Percentiles rank a stretch among this genome's conserved stretches.
phyloP scores from a whole-genome alignment of 2,329 filamentous ascomycete genomes.

The Ceratocystis variospora region DNA sequence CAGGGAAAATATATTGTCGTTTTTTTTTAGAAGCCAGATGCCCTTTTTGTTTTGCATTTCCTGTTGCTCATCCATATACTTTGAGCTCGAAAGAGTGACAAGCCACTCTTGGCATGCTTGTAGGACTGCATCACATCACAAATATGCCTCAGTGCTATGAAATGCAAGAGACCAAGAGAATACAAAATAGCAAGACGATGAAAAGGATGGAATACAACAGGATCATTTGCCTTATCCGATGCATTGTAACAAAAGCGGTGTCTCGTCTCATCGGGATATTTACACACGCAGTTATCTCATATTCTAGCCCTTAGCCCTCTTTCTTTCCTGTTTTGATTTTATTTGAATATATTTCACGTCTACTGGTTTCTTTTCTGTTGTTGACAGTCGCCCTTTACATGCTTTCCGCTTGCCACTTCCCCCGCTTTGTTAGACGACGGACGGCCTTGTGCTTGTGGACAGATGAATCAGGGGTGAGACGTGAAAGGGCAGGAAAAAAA shows the following conservation, averaged over 20 bases:
- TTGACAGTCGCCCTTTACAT: neutral
- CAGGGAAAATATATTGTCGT: neutral
- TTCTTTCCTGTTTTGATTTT: neutral
- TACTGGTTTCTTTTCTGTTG: no score
- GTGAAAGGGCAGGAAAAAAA: neutral
- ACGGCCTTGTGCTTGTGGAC: neutral
- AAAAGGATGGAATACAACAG: neutral
- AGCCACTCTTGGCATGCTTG: neutral
- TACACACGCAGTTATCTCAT: neutral
- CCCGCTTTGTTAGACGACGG: neutral
- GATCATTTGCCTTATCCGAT: slow-evolving; percentile 1
- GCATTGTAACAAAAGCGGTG: slow-evolving; percentile 4
- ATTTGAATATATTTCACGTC: neutral
- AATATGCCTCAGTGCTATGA: neutral
- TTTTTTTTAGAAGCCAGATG: neutral
- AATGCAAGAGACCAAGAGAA: neutral
- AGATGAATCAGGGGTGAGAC: slow-evolving; percentile 1
- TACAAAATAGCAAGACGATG: neutral
- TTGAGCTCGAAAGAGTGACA: neutral
- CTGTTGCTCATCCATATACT: no score
- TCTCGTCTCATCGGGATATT: slow-evolving; percentile 1
- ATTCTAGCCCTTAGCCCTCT: neutral
- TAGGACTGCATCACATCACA: neutral
- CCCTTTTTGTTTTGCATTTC: neutral
- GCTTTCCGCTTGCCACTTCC: neutral